A percentile compares a stretch with the other conserved stretches of the same genome.
Conservation (phyloP, 2,329 filamentous ascomycete species). For the Clonostachys sp. region DNA sequence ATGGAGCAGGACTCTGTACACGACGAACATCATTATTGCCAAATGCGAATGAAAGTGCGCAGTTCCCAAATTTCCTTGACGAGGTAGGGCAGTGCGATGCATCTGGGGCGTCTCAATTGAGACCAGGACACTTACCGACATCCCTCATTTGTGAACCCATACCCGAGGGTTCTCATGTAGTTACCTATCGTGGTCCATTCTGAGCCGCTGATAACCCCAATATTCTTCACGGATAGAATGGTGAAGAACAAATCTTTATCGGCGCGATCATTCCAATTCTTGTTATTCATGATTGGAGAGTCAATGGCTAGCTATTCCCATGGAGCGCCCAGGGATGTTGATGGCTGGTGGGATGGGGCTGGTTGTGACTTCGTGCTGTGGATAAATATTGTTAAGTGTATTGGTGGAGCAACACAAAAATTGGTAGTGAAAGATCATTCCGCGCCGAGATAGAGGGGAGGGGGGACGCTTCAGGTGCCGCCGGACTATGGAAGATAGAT, state of each 20-base stretch:
- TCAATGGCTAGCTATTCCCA: constrained; percentile 3
- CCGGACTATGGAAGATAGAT: not conserved
- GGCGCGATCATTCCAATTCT: constrained; percentile 58
- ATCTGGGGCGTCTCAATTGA: constrained; percentile 2
- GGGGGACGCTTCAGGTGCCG: constrained; percentile 11
- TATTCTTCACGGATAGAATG: constrained; percentile 58
- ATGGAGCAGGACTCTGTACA: not conserved
- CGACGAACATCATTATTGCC: not conserved
- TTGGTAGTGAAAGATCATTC: constrained; percentile 26
- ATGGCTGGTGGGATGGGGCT: constrained; percentile 1
- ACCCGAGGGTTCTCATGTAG: constrained; percentile 53
- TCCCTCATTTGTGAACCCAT: constrained; percentile 61
- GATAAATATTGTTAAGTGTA: constrained; percentile 28
- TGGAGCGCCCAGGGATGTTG: not conserved
- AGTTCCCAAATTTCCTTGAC: too few relatives aligned
- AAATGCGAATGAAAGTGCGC: not conserved
- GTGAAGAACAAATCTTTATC: constrained; percentile 62
- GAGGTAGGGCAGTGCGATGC: not conserved
- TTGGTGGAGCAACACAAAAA: constrained; percentile 27
- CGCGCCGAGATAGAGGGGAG: too few relatives aligned
- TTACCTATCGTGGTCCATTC: constrained; percentile 61
- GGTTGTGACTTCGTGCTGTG: not conserved
- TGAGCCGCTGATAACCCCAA: constrained; percentile 56
- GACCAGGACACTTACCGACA: constrained; percentile 47
- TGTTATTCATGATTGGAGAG: constrained; percentile 38